Evolutionary conservation across 305 asterid species (phyloP).

Genomic region (Fraxinus velutina): DNA sequence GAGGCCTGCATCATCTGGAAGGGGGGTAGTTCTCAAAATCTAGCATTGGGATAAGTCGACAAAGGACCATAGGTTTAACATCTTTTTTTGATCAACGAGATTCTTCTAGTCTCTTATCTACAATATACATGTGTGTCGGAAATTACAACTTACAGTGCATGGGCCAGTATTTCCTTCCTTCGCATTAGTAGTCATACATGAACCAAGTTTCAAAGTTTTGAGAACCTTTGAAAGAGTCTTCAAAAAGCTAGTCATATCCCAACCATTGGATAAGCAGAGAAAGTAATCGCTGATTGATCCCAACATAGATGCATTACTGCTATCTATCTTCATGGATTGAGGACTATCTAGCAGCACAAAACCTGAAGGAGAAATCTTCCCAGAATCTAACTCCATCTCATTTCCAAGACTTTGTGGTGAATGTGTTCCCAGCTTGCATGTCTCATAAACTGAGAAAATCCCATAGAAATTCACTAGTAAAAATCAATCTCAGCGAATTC

Average conservation of each 20-base stretch:
- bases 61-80: neutral
- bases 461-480: constrained; percentile 12
- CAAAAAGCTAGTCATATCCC: constrained; percentile 93
- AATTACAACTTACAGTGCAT: constrained; percentile 69
- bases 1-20: neutral
- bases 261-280: constrained; percentile 96
- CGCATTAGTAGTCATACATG: constrained; percentile 56
- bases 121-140: neutral
- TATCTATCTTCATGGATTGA: constrained; percentile 97
- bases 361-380: constrained; percentile 74
- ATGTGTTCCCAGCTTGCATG: constrained; percentile 97
- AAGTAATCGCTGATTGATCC: constrained; percentile 99
- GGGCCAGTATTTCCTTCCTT: constrained; percentile 92
- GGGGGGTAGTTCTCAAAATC: neutral
- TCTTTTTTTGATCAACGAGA: neutral
- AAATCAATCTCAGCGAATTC: neutral
- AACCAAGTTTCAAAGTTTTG: constrained; percentile 68
- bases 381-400: constrained; percentile 88
- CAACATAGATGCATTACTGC: constrained; percentile 85
- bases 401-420: constrained; percentile 77
- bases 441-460: constrained; percentile 65
- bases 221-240: constrained; percentile 92
- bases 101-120: constrained; percentile 4
- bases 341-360: constrained; percentile 95
- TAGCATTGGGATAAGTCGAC: constrained; percentile 7